Conservation (phyloP, 2,329 filamentous ascomycete genomes). For the Fusarium sp. region DNA sequence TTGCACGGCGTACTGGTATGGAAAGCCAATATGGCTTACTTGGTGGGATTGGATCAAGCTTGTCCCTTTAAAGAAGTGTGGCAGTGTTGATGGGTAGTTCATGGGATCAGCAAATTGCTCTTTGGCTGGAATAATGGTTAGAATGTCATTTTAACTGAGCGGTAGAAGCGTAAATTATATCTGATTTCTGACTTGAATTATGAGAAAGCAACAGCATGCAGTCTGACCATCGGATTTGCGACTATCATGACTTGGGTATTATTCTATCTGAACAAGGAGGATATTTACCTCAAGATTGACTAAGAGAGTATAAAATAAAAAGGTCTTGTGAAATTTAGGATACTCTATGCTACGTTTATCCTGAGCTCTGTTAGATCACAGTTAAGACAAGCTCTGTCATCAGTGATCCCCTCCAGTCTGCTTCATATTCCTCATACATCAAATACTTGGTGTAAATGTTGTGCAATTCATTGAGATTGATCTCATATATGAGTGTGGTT, state of each 20-base stretch:
- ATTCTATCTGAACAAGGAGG: not conserved
- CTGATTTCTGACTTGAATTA: not conserved
- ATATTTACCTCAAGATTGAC: not conserved
- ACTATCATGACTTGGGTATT: no score
- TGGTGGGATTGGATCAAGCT: slow-evolving; percentile 4
- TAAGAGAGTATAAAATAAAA: not conserved
- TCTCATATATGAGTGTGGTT: no score
- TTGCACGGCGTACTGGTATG: slow-evolving; percentile 35
- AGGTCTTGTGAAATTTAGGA: not conserved
- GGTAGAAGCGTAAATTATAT: not conserved
- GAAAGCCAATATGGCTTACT: slow-evolving; percentile 13
- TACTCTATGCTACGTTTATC: no score
- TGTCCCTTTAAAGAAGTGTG: slow-evolving; percentile 2
- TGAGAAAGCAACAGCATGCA: not conserved
- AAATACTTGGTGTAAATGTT: fast-evolving
- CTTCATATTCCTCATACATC: not conserved
- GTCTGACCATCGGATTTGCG: not conserved
- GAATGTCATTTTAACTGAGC: slow-evolving; percentile 10
- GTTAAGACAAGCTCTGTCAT: no score
- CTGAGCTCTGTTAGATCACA: not conserved
- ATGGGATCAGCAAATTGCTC: slow-evolving; percentile 4
- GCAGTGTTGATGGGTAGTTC: slow-evolving; percentile 8
- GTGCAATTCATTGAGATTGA: no score
- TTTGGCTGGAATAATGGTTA: slow-evolving; percentile 19
- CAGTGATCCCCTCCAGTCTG: not conserved